Evolutionary conservation across 441 rosid genomes (phyloP).

Genomic region (Sinapis alba): DNA sequence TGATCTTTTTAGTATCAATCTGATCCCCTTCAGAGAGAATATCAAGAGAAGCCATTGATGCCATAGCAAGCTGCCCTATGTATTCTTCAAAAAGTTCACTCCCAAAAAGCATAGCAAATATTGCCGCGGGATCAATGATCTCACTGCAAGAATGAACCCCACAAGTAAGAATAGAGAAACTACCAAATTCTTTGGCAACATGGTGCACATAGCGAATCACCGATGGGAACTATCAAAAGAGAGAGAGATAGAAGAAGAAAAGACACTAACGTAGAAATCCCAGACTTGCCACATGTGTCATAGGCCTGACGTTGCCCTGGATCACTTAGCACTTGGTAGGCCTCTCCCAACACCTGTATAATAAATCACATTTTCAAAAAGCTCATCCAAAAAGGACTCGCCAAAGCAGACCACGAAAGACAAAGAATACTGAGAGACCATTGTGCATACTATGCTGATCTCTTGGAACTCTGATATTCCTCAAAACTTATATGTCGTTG

Average conservation of each 20-base stretch:
- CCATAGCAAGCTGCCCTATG: constrained; percentile 98
- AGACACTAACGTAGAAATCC: constrained; percentile 88
- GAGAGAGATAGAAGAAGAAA: constrained; percentile 42
- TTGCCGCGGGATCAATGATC: constrained; percentile 95
- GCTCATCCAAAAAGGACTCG: constrained; percentile 17
- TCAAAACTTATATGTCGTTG: not conserved
- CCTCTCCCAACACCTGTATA: constrained; percentile 87
- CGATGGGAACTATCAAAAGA: constrained; percentile 6
- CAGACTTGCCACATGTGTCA: constrained; percentile 83
- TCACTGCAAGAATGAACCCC: constrained; percentile 63
- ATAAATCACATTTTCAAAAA: not conserved
- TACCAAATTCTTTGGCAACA: constrained; percentile 10
- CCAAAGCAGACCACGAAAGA: constrained; percentile 3
- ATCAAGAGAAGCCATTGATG: constrained; percentile 95
- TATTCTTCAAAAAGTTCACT: constrained; percentile 98
- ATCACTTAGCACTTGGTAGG: constrained; percentile 95
- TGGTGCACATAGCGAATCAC: constrained; percentile 5
- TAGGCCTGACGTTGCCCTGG: constrained; percentile 90
- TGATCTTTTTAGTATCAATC: constrained; percentile 80
- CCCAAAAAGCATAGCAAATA: constrained; percentile 98
- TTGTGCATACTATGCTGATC: not conserved
- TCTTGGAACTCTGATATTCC: not conserved
- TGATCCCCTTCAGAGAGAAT: constrained; percentile 85
- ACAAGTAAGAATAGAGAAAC: constrained; percentile 3
- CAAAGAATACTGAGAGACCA: not conserved